Base-by-base conservation (phyloP, 1,284 basidiomycete genomes). In the Heterobasidion annosum region DNA sequence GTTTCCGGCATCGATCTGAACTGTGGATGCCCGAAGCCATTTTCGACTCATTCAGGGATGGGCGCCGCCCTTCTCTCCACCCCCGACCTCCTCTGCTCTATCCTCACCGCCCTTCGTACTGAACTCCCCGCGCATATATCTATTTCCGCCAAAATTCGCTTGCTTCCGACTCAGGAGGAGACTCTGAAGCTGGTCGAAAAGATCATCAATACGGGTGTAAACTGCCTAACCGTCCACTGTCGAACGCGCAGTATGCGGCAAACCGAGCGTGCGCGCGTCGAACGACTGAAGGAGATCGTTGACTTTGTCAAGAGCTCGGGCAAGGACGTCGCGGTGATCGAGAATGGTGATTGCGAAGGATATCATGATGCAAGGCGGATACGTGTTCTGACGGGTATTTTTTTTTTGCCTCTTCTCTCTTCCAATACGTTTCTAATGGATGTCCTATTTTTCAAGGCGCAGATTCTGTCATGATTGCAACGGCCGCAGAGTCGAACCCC, bases 31-130 rank as follows among this genome's bases (percentile, higher is more conserved):
- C 94, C 94, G 0, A 97, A 98, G 65, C 89, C 93, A 1, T 99
- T 99, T 70, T 96, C 93, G 18, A 94, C 94, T 0, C 91, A 94
- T 63, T 75, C 87, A 0, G 96, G 97, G 0, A 98, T 99, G 95
- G 97, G 97, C 16, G 95, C 97, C 1, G 95, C 93, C 10, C 77
- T 99, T 13, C 83, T 99, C 49, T 85, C 88, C 6, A 95, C 89
- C 43, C 94, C 97, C 0, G 93, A 97, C 64, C 73, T 94, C 18
- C 78, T 99, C 10, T 95, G 95, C 67, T 76, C 84, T 18, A 97
- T 98, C 61, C 77, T 98, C 19, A 80, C 78, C 0, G 84, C 89
- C 0, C 75, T 98, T 35, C 77, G 94, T 34, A 70, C 67, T 37
- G 81, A 80, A n/a, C 81, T 94, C 64, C 85, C 88, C 0, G 77